Percentiles rank a stretch among this genome's conserved stretches.
Evolutionary conservation across 768 basidiomycete genomes (phyloP).

Genomic region (Calocera cornea): DNA sequence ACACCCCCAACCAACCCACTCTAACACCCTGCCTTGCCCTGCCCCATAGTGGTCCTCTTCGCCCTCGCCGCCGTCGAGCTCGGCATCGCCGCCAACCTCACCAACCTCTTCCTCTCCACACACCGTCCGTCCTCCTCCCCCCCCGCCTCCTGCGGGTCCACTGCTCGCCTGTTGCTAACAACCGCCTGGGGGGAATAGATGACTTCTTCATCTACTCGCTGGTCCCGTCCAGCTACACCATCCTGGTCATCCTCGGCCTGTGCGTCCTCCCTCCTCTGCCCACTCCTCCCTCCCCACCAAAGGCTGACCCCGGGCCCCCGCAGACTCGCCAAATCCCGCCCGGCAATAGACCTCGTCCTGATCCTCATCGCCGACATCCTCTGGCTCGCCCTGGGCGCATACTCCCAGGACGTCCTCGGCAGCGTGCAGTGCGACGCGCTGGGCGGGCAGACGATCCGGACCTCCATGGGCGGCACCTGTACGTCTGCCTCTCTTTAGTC

Average conservation of each 20-base stretch:
- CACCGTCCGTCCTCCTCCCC: background rate
- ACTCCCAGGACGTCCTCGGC: constrained; percentile 45
- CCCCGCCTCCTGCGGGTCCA: background rate
- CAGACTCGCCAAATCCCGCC: constrained; percentile 60
- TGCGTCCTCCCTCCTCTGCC: constrained; percentile 22
- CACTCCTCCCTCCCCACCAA: background rate
- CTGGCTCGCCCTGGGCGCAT: constrained; percentile 35
- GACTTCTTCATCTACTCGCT: constrained; percentile 61
- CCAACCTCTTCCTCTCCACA: background rate
- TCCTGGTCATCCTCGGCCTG: constrained; percentile 49
- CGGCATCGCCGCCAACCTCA: background rate
- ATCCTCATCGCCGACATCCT: constrained; percentile 44
- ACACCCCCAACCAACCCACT: no score
- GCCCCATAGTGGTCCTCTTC: background rate
- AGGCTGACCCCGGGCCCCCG: constrained; percentile 5
- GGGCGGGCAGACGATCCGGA: constrained; percentile 14
- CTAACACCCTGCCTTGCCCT: background rate
- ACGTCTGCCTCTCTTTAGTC: background rate
- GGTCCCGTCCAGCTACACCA: constrained; percentile 49
- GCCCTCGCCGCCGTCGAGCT: background rate
- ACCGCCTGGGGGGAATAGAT: constrained; percentile 26
- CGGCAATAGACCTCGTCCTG: constrained; percentile 43
- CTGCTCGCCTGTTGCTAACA: background rate
- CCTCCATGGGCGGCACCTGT: background rate
- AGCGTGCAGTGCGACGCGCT: constrained; percentile 44